Conservation (phyloP, 371 early-diverging fungal genomes). For the Funneliformis caledonium region DNA sequence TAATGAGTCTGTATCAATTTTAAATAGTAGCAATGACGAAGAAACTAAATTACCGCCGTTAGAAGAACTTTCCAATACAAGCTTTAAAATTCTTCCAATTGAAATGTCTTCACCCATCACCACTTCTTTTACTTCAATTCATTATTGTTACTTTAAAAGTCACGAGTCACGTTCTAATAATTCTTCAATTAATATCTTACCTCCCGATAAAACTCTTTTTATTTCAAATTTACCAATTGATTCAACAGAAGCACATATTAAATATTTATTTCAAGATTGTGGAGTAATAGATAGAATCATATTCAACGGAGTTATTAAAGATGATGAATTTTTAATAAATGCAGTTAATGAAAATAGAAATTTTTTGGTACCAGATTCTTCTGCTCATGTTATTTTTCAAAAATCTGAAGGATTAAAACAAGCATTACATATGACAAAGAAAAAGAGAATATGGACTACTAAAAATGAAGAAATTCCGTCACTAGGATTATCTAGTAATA, state of each 20-base stretch:
- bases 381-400: conserved; percentile 80
- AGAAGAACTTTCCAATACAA: conserved; percentile 23
- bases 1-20: neutral
- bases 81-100: conserved; percentile 36
- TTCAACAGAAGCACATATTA: conserved; percentile 74
- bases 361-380: conserved; percentile 59
- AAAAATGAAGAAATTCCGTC: conserved; percentile 56
- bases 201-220: conserved; percentile 77
- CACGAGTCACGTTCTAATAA: conserved; percentile 63
- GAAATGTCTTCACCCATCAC: neutral
- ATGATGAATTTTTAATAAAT: conserved; percentile 39
- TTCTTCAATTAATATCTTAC: conserved; percentile 46
- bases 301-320: conserved; percentile 49
- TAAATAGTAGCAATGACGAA: neutral
- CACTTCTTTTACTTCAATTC: conserved; percentile 39
- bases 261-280: conserved; percentile 71
- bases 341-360: conserved; percentile 38
- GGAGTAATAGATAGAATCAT: conserved; percentile 69
- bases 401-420: conserved; percentile 64
- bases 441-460: conserved; percentile 66
- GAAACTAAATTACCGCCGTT: neutral
- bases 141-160: conserved; percentile 74
- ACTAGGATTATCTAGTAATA: conserved; percentile 59
- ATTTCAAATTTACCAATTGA: conserved; percentile 84
- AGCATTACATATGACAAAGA: conserved; percentile 65